Conservation (phyloP, 352 stramenopile genomes). For the Phytopythium chamaehyphon region DNA sequence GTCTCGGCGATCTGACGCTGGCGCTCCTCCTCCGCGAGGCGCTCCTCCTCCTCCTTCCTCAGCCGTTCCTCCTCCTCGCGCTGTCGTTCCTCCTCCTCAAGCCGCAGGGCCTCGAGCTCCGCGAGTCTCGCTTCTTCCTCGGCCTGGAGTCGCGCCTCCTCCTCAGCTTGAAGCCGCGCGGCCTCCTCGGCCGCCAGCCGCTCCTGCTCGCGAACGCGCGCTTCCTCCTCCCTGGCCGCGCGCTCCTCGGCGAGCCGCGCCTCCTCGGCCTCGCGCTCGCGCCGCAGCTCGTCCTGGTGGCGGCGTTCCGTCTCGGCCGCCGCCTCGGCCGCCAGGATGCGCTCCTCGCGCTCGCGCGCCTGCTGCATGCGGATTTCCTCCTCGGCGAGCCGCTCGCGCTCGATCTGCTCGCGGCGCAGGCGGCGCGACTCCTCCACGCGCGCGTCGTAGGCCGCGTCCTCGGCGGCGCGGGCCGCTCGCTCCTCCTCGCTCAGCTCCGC, state of each 20-base stretch:
- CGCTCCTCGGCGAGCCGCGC: conserved; percentile 27
- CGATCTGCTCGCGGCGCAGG: conserved; percentile 72
- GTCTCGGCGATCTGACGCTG: conserved; percentile 17
- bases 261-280: conserved; percentile 17
- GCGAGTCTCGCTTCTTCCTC: conserved; percentile 5
- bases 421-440: conserved; percentile 78
- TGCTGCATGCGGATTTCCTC: conserved; percentile 48
- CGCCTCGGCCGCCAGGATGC: conserved; percentile 24
- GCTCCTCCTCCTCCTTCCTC: conserved; percentile 18
- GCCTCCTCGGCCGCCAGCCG: conserved; percentile 7
- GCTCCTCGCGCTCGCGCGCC: conserved; percentile 41
- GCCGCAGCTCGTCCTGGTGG: conserved; percentile 29
- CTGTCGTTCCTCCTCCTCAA: conserved; percentile 10
- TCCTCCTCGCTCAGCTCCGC: conserved; percentile 65
- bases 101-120: conserved; percentile 6
- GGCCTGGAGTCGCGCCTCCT: conserved; percentile 1
- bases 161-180: conserved; percentile 7
- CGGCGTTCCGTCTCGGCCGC: conserved; percentile 26
- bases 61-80: conserved; percentile 15
- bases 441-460: conserved; percentile 67
- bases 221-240: conserved; percentile 20
- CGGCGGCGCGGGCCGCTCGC: conserved; percentile 34
- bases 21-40: conserved; percentile 18
- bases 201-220: conserved; percentile 17
- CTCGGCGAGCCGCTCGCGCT: conserved; percentile 53